Conservation (phyloP, 164 flowering plant genomes). For the Dillenia suffruticosa region DNA sequence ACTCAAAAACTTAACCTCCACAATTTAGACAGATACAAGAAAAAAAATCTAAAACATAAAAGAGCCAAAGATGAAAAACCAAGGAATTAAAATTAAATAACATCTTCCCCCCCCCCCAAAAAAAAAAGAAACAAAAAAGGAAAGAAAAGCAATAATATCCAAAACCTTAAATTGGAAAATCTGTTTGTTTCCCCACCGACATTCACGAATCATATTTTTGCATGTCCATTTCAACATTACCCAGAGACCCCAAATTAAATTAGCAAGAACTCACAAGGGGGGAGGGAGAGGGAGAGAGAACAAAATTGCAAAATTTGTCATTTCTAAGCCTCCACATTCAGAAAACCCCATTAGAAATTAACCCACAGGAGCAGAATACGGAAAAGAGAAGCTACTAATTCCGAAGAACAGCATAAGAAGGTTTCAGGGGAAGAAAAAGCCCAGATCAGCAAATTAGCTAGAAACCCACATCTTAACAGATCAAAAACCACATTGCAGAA, state of each 20-base stretch:
- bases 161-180: not conserved
- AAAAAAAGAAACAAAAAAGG: not conserved
- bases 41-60: not conserved
- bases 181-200: not conserved
- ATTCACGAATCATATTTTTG: not conserved
- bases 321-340: too few relatives aligned
- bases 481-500: constrained; percentile 17
- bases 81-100: not conserved
- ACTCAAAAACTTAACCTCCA: not conserved
- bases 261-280: too few relatives aligned
- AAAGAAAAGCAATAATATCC: not conserved
- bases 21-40: not conserved
- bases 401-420: not conserved
- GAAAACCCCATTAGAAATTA: not conserved
- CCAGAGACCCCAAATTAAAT: too few relatives aligned
- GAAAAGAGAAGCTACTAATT: not conserved
- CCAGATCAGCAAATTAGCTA: not conserved
- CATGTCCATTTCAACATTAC: too few relatives aligned
- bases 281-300: too few relatives aligned
- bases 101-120: not conserved
- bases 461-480: not conserved
- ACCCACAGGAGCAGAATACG: not conserved
- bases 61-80: not conserved
- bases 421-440: not conserved
- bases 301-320: too few relatives aligned